Base-by-base conservation (phyloP, 148 eudicot species). In the Arbutus unedo region DNA sequence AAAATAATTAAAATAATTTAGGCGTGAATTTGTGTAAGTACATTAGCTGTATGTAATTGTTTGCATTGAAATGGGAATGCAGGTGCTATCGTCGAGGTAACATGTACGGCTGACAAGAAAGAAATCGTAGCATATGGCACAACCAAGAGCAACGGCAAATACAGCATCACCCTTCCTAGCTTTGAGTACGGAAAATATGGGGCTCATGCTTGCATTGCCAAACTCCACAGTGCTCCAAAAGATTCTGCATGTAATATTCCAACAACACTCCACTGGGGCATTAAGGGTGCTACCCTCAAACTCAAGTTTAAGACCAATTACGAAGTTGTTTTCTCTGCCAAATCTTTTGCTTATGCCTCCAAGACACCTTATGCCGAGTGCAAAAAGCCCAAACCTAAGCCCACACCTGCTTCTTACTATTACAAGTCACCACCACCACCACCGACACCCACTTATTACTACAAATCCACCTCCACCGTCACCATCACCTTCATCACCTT, bases 21-120 rank as follows among this genome's bases (percentile, higher is more conserved):
- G 0, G 38, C 38, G 38, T 31, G 38, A 31, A 31, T 31, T 31
- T 31, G 38, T 31, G 38, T 31, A 31, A 31, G 38, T 31, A 31
- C 1, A 31, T 31, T 31, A 31, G 38, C 1, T 31, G 38, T 31
- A 31, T 31, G 38, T 31, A 31, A 31, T 31, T 31, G 38, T 31
- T 31, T 31, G 38, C 38, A 31, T 1, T 31, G 38, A 1, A 31
- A 31, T 31, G 1, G 70, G 51, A 21, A 4, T 16, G 23, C 74
- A 90, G 92, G 92, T 72, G 91, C 92, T 4, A 81, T 90, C 49
- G 92, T 90, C 79, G 83, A 90, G 87, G 88, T 89, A 47, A 89
- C 71, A 47, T 89, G 91, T 88, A 74, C 83, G 75, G 87, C 81
- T 8, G 89, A 87, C 45, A 84, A 85, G 41, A 85, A 90, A 59